phyloP scores from a whole-genome alignment of 2,329 filamentous ascomycete species.

The Xylariaceae sp. region DNA sequence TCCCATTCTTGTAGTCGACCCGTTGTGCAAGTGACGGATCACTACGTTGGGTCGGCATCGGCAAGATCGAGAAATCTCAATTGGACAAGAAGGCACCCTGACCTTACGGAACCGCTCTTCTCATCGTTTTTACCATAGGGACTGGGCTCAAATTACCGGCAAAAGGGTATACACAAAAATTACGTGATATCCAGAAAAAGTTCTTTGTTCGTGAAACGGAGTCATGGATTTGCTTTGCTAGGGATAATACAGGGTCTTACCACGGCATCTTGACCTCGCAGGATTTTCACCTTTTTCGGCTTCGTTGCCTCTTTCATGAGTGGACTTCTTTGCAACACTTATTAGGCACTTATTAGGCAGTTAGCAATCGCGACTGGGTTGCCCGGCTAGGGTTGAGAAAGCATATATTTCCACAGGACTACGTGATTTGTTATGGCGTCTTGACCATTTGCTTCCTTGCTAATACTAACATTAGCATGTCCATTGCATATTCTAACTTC shows the following conservation, averaged over 20 bases:
- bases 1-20: conserved; percentile 23
- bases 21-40: conserved; percentile 9
- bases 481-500: too few species aligned
- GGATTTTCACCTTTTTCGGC: neutral
- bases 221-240: conserved; percentile 30
- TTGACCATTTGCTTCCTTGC: too few species aligned
- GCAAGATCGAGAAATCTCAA: conserved; percentile 20
- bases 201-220: conserved; percentile 21
- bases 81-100: conserved; percentile 14
- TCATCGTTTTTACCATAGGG: conserved; percentile 4
- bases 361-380: too few species aligned
- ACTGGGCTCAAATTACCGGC: neutral
- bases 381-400: too few species aligned
- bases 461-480: too few species aligned
- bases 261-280: conserved; percentile 6
- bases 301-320: neutral
- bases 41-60: conserved; percentile 14
- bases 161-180: conserved; percentile 13
- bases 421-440: too few species aligned
- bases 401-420: too few species aligned
- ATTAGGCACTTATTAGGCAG: neutral
- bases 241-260: conserved; percentile 16
- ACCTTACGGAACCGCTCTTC: neutral
- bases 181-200: conserved; percentile 24
- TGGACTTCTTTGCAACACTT: neutral